phyloP scores from a whole-genome alignment of 192 early-diverging fungal species.

The Rhizophagus clarus region DNA sequence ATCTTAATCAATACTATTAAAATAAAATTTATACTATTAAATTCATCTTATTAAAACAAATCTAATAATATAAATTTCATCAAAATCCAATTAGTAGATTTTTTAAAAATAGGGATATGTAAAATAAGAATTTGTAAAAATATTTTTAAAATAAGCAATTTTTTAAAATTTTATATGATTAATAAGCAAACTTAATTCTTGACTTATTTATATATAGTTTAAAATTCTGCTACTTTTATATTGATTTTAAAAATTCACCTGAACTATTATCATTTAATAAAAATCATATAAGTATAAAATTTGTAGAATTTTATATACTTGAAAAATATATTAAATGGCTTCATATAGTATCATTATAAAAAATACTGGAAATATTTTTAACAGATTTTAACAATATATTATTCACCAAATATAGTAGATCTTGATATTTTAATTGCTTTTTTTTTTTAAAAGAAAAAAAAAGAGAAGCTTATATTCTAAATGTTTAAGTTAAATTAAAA shows the following conservation, averaged over 20 bases:
- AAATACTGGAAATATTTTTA: neutral
- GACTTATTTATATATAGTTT: too few relatives aligned
- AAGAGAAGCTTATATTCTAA: neutral
- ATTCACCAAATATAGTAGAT: neutral
- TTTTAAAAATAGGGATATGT: too few relatives aligned
- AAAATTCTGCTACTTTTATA: neutral
- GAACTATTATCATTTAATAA: neutral
- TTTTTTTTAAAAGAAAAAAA: neutral
- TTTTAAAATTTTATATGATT: too few relatives aligned
- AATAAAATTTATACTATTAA: too few relatives aligned
- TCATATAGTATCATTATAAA: neutral
- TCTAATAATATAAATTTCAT: too few relatives aligned
- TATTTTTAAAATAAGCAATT: too few relatives aligned
- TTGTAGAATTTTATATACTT: neutral
- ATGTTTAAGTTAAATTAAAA: neutral
- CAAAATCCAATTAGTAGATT: too few relatives aligned
- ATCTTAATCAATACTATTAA: too few relatives aligned
- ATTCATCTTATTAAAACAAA: too few relatives aligned
- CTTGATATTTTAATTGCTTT: conserved; percentile 9
- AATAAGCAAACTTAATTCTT: too few relatives aligned
- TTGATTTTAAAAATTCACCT: neutral
- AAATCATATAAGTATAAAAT: neutral
- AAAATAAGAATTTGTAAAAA: too few relatives aligned
- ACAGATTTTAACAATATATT: neutral
- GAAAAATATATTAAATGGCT: neutral